These are phyloP conservation scores for Pisolithus orientalis DNA, from an alignment of 768 basidiomycete genomes.

Conservation along the genomic window DNA sequence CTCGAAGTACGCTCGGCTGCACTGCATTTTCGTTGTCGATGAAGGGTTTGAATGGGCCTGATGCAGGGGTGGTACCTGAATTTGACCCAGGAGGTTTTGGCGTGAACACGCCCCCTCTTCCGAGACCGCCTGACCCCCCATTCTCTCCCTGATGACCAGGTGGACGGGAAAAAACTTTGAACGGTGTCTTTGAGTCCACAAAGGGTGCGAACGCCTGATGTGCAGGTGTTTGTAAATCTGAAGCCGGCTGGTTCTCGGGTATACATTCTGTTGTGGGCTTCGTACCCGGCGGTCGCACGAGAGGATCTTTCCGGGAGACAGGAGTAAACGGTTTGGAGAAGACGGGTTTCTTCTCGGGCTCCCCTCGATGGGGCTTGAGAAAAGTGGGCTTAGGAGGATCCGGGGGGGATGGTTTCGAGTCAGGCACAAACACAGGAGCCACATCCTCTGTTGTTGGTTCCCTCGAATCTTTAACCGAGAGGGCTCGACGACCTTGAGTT, in stretches of 20 bases:
- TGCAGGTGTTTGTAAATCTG: constrained; percentile 9
- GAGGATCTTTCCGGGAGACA: constrained; percentile 34
- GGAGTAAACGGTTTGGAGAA: constrained; percentile 67
- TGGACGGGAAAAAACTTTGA: constrained; percentile 70
- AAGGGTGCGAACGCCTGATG: constrained; percentile 37
- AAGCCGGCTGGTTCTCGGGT: constrained; percentile 8
- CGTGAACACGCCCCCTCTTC: constrained; percentile 30
- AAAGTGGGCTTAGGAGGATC: constrained; percentile 17
- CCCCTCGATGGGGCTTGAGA: constrained; percentile 32
- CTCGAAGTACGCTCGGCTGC: constrained; percentile 6
- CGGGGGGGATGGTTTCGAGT: constrained; percentile 23
- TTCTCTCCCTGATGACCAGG: constrained; percentile 36
- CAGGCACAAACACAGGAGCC: constrained; percentile 18
- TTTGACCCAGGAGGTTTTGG: constrained; percentile 34
- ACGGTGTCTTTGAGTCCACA: constrained; percentile 34
- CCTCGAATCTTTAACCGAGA: constrained; percentile 46
- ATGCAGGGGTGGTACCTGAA: constrained; percentile 2
- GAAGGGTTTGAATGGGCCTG: constrained; percentile 34
- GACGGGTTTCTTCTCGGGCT: constrained; percentile 33
- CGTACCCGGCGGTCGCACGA: constrained; percentile 18
- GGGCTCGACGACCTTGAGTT: constrained; percentile 32
- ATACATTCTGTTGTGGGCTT: constrained; percentile 12
- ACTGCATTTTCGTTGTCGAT: constrained; percentile 13
- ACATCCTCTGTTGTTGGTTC: constrained; percentile 5
- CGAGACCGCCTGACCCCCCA: constrained; percentile 13